Conservation (phyloP, 257 asterid species). For the Solanum piurae region DNA sequence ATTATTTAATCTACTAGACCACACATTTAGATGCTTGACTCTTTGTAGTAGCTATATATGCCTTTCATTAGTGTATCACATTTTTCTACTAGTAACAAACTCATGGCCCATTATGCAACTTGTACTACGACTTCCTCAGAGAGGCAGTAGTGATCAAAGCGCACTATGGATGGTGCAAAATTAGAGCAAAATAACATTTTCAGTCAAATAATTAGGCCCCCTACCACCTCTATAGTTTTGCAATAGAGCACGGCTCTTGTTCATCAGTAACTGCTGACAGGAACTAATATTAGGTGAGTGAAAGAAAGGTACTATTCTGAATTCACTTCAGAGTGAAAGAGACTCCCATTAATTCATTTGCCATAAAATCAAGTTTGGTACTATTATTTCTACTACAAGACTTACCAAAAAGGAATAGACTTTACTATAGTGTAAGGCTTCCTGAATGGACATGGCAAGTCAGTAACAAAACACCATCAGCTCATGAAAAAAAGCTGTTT, state of each 20-base stretch:
- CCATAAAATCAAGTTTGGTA: not conserved
- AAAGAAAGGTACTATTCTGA: not conserved
- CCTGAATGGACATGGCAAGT: not conserved
- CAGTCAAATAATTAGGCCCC: not conserved
- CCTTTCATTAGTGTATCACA: not conserved
- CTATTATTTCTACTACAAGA: not conserved
- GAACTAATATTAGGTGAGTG: not conserved
- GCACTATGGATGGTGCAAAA: not conserved
- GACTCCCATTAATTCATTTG: conserved; percentile 9
- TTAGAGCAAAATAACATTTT: not conserved
- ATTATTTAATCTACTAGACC: not conserved
- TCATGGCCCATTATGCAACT: not conserved
- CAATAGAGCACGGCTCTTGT: not conserved
- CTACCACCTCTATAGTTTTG: not conserved
- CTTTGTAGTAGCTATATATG: not conserved
- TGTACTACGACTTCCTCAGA: not conserved
- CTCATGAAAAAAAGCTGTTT: not conserved
- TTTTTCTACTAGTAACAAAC: not conserved
- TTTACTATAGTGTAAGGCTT: not conserved
- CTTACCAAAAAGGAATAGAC: not conserved
- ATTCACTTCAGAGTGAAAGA: conserved; percentile 9
- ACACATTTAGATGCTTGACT: not conserved
- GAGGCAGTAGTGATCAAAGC: not conserved
- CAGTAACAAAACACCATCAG: not conserved
- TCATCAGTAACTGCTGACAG: not conserved